These are phyloP conservation scores for Ambrosiella beaveri DNA, from an alignment of 2,329 filamentous ascomycete species.

Conservation along the genomic window DNA sequence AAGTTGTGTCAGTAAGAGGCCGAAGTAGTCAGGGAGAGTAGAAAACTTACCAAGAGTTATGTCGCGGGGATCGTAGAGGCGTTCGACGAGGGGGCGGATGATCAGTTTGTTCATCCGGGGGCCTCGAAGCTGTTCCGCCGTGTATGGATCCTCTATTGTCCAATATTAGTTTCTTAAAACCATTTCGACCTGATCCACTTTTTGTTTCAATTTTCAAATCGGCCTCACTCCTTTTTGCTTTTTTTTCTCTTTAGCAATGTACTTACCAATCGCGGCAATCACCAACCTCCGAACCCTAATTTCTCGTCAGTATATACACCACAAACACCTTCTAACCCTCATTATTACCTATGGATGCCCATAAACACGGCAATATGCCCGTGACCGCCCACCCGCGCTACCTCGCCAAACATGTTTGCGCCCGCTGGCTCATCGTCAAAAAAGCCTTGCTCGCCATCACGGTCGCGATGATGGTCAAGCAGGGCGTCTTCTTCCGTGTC, in stretches of 20 bases:
- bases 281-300: constrained; percentile 13
- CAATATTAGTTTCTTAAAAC: not conserved
- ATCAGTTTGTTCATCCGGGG: constrained; percentile 46
- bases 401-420: constrained; percentile 10
- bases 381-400: constrained; percentile 3
- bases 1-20: constrained; percentile 3
- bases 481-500: constrained; percentile 7
- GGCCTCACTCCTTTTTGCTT: no score
- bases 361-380: constrained; percentile 11
- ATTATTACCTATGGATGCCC: constrained; percentile 14
- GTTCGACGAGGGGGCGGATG: constrained; percentile 46
- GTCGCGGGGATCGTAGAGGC: constrained; percentile 43
- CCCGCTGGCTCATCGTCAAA: constrained; percentile 2
- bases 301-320: not conserved
- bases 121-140: constrained; percentile 42
- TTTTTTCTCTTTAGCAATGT: no score
- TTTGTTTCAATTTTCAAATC: not conserved
- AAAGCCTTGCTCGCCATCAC: not conserved
- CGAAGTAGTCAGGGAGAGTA: not conserved
- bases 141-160: constrained; percentile 21
- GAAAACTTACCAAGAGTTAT: constrained; percentile 34
- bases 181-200: not conserved
- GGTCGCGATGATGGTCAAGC: not conserved
- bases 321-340: not conserved
- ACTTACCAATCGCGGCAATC: constrained; percentile 14